Evolutionary conservation across 176 grass and related monocot species (phyloP).

Genomic region (Musa acuminata): DNA sequence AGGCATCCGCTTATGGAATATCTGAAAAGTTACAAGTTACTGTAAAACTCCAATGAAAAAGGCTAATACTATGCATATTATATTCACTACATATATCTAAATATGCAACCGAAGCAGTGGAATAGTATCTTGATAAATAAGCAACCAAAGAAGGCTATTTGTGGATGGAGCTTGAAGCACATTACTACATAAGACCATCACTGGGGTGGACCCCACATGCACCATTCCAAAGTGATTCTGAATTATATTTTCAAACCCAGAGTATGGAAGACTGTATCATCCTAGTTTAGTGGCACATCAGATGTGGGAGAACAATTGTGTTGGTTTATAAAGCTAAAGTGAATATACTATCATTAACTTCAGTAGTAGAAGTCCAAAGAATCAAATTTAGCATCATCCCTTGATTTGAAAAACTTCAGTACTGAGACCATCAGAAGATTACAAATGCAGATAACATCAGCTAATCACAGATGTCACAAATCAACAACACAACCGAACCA

Average conservation of each 20-base stretch:
- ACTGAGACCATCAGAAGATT: neutral
- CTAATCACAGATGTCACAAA: too few relatives aligned
- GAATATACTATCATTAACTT: neutral
- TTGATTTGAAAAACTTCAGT: neutral
- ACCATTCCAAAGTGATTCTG: too few relatives aligned
- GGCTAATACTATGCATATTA: neutral
- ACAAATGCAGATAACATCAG: too few relatives aligned
- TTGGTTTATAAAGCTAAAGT: neutral
- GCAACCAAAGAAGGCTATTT: neutral
- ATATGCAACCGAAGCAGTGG: neutral
- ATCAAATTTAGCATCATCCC: too few relatives aligned
- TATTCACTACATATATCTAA: neutral
- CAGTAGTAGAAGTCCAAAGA: neutral
- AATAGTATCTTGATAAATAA: neutral
- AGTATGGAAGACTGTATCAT: too few relatives aligned
- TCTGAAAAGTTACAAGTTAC: constrained; percentile 16
- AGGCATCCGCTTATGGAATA: constrained; percentile 77
- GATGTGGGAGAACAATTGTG: too few relatives aligned
- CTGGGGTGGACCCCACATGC: too few relatives aligned
- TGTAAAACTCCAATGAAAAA: neutral
- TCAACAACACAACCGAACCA: too few relatives aligned
- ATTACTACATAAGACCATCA: neutral
- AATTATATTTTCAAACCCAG: too few relatives aligned
- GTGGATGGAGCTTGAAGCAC: neutral
- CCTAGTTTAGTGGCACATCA: too few relatives aligned